Evolutionary conservation across 1,284 basidiomycete species (phyloP), one percentile per base, ranked within the genome.

Genomic region (Leccinum subrobustum): DNA sequence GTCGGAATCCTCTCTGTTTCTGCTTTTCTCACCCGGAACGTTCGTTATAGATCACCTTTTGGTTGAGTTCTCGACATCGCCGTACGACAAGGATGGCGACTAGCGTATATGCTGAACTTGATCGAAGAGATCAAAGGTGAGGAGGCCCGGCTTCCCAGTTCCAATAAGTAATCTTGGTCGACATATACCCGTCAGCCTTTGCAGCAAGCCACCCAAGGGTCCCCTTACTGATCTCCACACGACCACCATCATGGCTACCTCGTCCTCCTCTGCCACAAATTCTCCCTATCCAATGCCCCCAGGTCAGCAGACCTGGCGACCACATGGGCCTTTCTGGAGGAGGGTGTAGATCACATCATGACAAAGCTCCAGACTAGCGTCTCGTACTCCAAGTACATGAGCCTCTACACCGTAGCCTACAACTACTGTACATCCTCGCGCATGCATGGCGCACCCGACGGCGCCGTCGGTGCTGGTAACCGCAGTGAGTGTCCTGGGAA

Each of bases 361-460:
- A 93, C 88, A 62, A 85, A 91, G 71, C 84, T 94, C 42, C 89
- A 93, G 67, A 85, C 88, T 16, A 95, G 95, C 62, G 91, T 98
- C 72, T 92, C 92, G 29, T 96, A 95, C 78, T 85, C 87, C 60
- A 93, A 92, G 73, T 98, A 98, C 78, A 96, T 96, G 81, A 86
- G 88, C 69, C 84, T 96, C 58, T 98, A 97, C 77, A 95, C 93
- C 58, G 91, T 94, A 48, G 92, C 93, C 8, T 98, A 98, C 83
- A 96, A 98, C 78, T 98, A 96, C 74, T 98, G 96, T 75, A 98
- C 94, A 23, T 91, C 88, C 25, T 91, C 88, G n/a, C 88, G 91
- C 71, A 91, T 94, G 86, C 87, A 89, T 66, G 84, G 81, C 51
- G 79, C 80, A 50, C 72, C 81, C 47, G 86, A 88, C 37, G 57